Conservation (phyloP, 345 rosid genomes). For the Salix koriyanagi region DNA sequence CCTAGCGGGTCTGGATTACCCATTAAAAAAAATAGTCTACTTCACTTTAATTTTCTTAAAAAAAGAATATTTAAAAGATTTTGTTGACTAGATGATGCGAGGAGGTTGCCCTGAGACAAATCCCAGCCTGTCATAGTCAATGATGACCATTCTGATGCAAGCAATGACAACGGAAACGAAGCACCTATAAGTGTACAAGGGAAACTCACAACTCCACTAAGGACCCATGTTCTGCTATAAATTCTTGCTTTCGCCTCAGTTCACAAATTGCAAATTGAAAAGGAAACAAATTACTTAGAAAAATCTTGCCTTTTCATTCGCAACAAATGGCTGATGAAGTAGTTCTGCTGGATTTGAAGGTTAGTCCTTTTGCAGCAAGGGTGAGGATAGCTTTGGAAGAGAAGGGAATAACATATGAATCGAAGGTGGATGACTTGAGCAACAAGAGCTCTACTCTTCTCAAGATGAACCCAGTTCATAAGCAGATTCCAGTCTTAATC, state of each 20-base stretch:
- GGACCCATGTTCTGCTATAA: neutral
- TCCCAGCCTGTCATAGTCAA: neutral
- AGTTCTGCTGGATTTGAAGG: neutral
- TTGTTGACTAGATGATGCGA: neutral
- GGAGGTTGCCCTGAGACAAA: neutral
- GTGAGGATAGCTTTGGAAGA: slow-evolving; percentile 17
- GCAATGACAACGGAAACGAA: neutral
- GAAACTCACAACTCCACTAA: neutral
- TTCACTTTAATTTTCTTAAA: neutral
- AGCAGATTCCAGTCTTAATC: neutral
- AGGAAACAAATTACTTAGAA: neutral
- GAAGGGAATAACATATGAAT: slow-evolving; percentile 7
- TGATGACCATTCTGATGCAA: neutral
- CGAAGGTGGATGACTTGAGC: slow-evolving; percentile 5
- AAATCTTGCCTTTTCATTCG: too few species aligned
- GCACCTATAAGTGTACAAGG: neutral
- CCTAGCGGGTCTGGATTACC: too few species aligned
- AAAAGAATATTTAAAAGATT: neutral
- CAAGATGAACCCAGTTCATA: slow-evolving; percentile 8
- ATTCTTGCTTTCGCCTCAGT: neutral
- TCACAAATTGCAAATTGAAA: neutral
- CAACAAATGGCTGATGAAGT: neutral
- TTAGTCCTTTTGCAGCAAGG: slow-evolving; percentile 13
- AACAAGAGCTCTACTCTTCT: slow-evolving; percentile 13
- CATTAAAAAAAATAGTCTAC: too few species aligned